Conservation (phyloP, 768 basidiomycete species). For the Tricholoma saponaceum region DNA sequence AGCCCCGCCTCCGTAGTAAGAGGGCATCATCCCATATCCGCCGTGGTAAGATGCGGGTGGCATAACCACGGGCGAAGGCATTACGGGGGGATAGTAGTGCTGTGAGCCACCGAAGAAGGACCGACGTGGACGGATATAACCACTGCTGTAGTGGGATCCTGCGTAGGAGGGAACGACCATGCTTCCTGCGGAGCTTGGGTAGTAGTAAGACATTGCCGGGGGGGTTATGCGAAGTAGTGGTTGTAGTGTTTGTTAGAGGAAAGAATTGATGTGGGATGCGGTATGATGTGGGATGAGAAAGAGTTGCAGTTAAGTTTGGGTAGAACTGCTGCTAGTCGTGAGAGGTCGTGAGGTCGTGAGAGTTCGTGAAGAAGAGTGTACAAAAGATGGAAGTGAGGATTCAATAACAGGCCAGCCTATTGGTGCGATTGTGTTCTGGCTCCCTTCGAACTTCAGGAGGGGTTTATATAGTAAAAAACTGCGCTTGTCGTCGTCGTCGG, state of each 20-base stretch:
- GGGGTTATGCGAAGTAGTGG: not conserved
- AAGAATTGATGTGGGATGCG: not conserved
- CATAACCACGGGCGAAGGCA: slow-evolving; percentile 12
- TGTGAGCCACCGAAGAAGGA: slow-evolving; percentile 4
- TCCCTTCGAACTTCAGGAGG: not conserved
- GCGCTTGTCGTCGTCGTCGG: not conserved
- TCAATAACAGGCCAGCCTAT: slow-evolving; percentile 18
- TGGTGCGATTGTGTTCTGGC: slow-evolving; percentile 8
- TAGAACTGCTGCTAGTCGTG: slow-evolving; percentile 6
- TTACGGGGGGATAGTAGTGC: slow-evolving; percentile 7
- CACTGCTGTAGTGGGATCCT: slow-evolving; percentile 9
- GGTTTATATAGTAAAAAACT: not conserved
- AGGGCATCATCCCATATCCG: not conserved
- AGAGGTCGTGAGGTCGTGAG: slow-evolving; percentile 11
- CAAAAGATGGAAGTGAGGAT: slow-evolving; percentile 2
- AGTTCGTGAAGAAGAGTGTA: slow-evolving; percentile 14
- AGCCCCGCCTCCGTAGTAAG: not conserved
- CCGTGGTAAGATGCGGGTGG: slow-evolving; percentile 9
- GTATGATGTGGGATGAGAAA: not conserved
- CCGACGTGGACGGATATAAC: slow-evolving; percentile 2
- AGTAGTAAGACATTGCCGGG: slow-evolving; percentile 16
- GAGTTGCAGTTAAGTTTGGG: not conserved
- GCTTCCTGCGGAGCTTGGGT: slow-evolving; percentile 15
- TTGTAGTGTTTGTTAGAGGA: not conserved
- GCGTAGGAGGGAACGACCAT: slow-evolving; percentile 16